Percentiles rank a stretch among this genome's conserved stretches.
Evolutionary conservation across 1,284 basidiomycete species (phyloP).

Genomic region (Leccinum olivaceoglutinosum): DNA sequence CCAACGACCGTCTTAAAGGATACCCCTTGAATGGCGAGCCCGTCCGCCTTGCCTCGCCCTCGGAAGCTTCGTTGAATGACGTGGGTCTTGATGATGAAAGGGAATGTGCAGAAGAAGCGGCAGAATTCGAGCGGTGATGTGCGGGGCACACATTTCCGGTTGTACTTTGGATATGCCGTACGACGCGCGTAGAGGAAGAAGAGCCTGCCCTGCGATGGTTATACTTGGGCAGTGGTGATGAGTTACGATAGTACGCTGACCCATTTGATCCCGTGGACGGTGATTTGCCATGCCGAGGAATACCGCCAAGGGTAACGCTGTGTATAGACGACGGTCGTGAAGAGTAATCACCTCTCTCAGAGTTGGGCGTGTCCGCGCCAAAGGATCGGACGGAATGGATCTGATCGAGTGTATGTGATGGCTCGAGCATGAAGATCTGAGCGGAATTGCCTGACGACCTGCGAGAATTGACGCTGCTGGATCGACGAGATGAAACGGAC

Average conservation of each 20-base stretch:
- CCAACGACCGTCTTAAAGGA: slow-evolving; percentile 37
- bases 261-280: slow-evolving; percentile 72
- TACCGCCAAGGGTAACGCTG: slow-evolving; percentile 52
- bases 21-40: slow-evolving; percentile 46
- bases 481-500: slow-evolving; percentile 68
- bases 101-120: slow-evolving; percentile 69
- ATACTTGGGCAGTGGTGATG: slow-evolving; percentile 65
- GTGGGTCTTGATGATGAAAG: slow-evolving; percentile 66
- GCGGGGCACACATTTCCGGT: slow-evolving; percentile 30
- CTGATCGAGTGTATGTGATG: slow-evolving; percentile 42
- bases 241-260: slow-evolving; percentile 54
- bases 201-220: slow-evolving; percentile 64
- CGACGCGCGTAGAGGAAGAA: slow-evolving; percentile 72
- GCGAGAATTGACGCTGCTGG: slow-evolving; percentile 77
- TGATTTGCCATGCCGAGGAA: slow-evolving; percentile 58
- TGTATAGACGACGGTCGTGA: slow-evolving; percentile 72
- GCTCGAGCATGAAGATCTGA: slow-evolving; percentile 55
- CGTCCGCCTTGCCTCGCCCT: slow-evolving; percentile 51
- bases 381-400: slow-evolving; percentile 58
- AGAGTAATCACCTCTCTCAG: slow-evolving; percentile 66
- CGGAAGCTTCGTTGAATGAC: slow-evolving; percentile 70
- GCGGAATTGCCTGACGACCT: slow-evolving; percentile 66
- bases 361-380: slow-evolving; percentile 72
- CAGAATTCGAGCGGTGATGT: slow-evolving; percentile 66
- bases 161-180: slow-evolving; percentile 52